A percentile compares a stretch with the other conserved stretches of the same genome.
phyloP scores from a whole-genome alignment of 441 rosid species.

The Syzygium malaccense region DNA sequence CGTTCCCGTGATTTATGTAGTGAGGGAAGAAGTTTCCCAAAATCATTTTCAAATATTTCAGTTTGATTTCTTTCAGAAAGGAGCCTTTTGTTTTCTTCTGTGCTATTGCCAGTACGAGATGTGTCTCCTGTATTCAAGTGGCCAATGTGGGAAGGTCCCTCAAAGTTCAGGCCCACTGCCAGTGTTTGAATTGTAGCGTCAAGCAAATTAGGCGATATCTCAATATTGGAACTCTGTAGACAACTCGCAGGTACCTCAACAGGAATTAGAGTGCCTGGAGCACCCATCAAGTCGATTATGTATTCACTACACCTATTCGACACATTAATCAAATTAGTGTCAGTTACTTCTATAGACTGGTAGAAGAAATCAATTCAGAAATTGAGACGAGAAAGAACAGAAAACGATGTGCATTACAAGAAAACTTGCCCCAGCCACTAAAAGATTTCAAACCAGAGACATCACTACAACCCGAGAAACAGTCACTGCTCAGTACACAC shows the following conservation, averaged over 20 bases:
- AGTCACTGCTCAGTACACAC: not conserved
- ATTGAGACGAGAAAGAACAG: not conserved
- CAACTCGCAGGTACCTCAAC: slow-evolving; percentile 76
- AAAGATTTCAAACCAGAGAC: not conserved
- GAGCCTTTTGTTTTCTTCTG: slow-evolving; percentile 24
- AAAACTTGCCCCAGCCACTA: not conserved
- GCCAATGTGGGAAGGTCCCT: slow-evolving; percentile 15
- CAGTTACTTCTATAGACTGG: not conserved
- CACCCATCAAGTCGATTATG: slow-evolving; percentile 98
- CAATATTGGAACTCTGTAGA: slow-evolving; percentile 48
- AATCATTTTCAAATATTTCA: slow-evolving; percentile 58
- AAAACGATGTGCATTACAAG: not conserved
- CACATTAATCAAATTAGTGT: slow-evolving; percentile 10
- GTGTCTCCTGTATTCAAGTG: slow-evolving; percentile 23
- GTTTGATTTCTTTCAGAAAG: slow-evolving; percentile 41
- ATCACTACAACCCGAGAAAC: not conserved
- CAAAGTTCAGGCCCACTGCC: slow-evolving; percentile 18
- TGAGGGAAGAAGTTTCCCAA: slow-evolving; percentile 54
- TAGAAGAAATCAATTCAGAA: not conserved
- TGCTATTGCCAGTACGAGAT: slow-evolving; percentile 24
- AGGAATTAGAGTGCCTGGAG: slow-evolving; percentile 94
- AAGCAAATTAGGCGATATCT: slow-evolving; percentile 23
- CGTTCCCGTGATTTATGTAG: slow-evolving; percentile 32
- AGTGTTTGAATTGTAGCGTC: slow-evolving; percentile 31
- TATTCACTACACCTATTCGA: slow-evolving; percentile 67